These are phyloP conservation scores for Pseudonitzschia multistriata DNA, from an alignment of 108 stramenopile genomes.

Conservation along the genomic window DNA sequence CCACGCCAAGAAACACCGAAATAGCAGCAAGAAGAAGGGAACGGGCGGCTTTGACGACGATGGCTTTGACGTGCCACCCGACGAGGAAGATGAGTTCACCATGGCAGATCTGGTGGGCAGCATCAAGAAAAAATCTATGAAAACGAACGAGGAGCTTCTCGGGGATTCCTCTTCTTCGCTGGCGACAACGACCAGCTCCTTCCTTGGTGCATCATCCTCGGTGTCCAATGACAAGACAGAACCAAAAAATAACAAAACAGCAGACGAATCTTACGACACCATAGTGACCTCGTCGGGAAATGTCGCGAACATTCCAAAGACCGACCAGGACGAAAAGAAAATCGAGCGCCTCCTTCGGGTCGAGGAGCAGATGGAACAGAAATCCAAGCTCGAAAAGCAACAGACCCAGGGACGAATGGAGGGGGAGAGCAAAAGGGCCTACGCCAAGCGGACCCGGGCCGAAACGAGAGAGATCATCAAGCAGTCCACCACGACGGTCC, in stretches of 20 bases:
- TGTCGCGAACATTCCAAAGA: slow-evolving; percentile 29
- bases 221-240: not conserved
- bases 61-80: slow-evolving; percentile 48
- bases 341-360: slow-evolving; percentile 26
- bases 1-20: slow-evolving; percentile 20
- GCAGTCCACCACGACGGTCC: slow-evolving; percentile 1
- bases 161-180: not conserved
- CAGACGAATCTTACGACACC: not conserved
- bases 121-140: slow-evolving; percentile 29
- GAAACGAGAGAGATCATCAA: slow-evolving; percentile 49
- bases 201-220: not conserved
- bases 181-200: not conserved
- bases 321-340: slow-evolving; percentile 37
- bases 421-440: slow-evolving; percentile 58
- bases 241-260: not conserved
- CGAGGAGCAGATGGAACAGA: slow-evolving; percentile 18
- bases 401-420: slow-evolving; percentile 32
- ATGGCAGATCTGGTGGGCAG: slow-evolving; percentile 51
- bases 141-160: slow-evolving; percentile 1
- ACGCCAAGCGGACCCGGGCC: slow-evolving; percentile 41
- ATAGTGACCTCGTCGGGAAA: slow-evolving; percentile 12
- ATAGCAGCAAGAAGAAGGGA: not conserved
- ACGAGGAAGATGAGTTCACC: slow-evolving; percentile 51
- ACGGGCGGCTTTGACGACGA: slow-evolving; percentile 3
- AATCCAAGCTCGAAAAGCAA: slow-evolving; percentile 22